Conservation (phyloP, 352 stramenopile species). For the Pilasporangium apinafurcum region DNA sequence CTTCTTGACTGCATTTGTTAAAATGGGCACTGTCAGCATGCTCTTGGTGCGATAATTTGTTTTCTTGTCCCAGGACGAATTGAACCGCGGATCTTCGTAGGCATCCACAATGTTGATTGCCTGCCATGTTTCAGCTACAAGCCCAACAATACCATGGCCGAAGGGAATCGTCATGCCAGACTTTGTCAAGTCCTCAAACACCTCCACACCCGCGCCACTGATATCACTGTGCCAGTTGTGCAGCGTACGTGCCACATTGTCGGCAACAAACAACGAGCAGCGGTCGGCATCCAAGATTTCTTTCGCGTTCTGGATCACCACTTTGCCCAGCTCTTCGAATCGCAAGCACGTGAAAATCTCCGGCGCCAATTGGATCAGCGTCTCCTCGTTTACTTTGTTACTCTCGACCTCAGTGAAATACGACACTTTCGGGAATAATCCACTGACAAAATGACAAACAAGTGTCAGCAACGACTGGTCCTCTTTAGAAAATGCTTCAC, state of each 20-base stretch:
- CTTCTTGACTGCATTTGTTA: conserved; percentile 31
- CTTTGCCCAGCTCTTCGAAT: conserved; percentile 72
- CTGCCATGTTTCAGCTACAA: conserved; percentile 57
- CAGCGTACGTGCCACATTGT: conserved; percentile 39
- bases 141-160: conserved; percentile 64
- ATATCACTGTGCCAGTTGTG: conserved; percentile 78
- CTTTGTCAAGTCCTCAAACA: conserved; percentile 31
- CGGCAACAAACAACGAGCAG: conserved; percentile 68
- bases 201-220: conserved; percentile 44
- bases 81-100: conserved; percentile 73
- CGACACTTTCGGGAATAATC: conserved; percentile 57
- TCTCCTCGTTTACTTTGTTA: conserved; percentile 80
- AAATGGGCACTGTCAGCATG: conserved; percentile 67
- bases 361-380: conserved; percentile 56
- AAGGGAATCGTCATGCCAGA: conserved; percentile 60
- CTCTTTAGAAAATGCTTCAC: conserved; percentile 48
- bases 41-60: conserved; percentile 79
- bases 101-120: conserved; percentile 68
- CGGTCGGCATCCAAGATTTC: conserved; percentile 65
- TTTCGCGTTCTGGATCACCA: conserved; percentile 77
- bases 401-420: conserved; percentile 78
- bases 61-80: conserved; percentile 73
- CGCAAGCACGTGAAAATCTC: conserved; percentile 78
- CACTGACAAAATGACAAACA: conserved; percentile 53
- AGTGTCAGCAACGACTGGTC: conserved; percentile 47